Evolutionary conservation across 805 yeast species (phyloP).

Genomic region (Saccharomycopsis babjevae): DNA sequence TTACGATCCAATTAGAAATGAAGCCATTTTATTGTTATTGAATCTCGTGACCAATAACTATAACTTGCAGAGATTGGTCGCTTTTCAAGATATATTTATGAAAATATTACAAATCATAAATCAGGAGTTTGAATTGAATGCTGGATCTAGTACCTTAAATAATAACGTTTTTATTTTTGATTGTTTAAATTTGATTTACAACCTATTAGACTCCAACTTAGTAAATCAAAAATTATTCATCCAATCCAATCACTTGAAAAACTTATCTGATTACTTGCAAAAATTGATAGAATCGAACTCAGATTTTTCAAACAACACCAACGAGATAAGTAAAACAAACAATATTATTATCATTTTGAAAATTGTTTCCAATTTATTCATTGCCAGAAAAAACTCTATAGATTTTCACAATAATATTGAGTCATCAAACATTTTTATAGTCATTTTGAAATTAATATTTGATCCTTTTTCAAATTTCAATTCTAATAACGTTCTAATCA

Average conservation of each 20-base stretch:
- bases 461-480: conserved; percentile 35
- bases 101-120: conserved; percentile 66
- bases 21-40: conserved; percentile 74
- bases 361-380: conserved; percentile 11
- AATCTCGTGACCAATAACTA: conserved; percentile 71
- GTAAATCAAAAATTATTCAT: conserved; percentile 83
- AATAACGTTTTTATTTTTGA: conserved; percentile 90
- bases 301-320: neutral
- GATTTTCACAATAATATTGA: conserved; percentile 3
- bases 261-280: conserved; percentile 8
- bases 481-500: conserved; percentile 42
- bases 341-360: conserved; percentile 8
- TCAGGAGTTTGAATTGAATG: conserved; percentile 36
- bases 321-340: neutral
- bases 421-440: conserved; percentile 48
- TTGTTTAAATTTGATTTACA: conserved; percentile 65
- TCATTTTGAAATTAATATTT: conserved; percentile 62
- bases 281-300: neutral
- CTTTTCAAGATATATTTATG: conserved; percentile 89
- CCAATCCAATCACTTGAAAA: conserved; percentile 50
- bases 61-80: conserved; percentile 85
- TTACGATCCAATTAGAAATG: conserved; percentile 83
- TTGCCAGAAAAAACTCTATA: conserved; percentile 7
- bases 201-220: conserved; percentile 69
- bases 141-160: conserved; percentile 57